Evolutionary conservation across 1,284 basidiomycete species (phyloP).

Genomic region (Moesziomyces aphidis): DNA sequence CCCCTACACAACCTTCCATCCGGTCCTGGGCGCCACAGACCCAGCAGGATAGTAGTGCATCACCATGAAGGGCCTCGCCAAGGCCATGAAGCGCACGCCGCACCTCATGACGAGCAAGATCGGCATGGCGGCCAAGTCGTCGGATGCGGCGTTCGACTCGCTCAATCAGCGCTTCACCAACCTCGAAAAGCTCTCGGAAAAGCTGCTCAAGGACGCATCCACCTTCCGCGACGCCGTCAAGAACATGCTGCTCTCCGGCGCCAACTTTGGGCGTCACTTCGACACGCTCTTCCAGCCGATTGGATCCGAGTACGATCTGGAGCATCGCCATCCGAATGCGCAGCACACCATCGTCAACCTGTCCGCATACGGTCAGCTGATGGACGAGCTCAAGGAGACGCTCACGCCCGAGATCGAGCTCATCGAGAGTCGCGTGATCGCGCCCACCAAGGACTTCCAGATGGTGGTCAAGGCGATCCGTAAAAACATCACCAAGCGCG

Average conservation of each 20-base stretch:
- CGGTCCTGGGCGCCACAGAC: constrained; percentile 1
- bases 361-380: constrained; percentile 76
- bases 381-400: constrained; percentile 84
- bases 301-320: constrained; percentile 80
- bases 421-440: constrained; percentile 86
- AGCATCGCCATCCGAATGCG: constrained; percentile 81
- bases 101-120: constrained; percentile 65
- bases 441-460: constrained; percentile 89
- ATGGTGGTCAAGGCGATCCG: constrained; percentile 86
- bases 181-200: constrained; percentile 85
- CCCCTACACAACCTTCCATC: background rate
- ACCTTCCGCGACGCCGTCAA: constrained; percentile 78
- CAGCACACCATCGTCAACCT: constrained; percentile 84
- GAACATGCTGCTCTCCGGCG: constrained; percentile 80
- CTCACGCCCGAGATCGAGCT: constrained; percentile 93
- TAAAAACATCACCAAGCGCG: constrained; percentile 94
- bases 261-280: constrained; percentile 82
- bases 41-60: background rate
- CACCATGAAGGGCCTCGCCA: constrained; percentile 60
- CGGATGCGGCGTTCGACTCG: constrained; percentile 64
- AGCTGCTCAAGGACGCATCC: constrained; percentile 90
- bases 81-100: constrained; percentile 64
- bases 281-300: constrained; percentile 72
- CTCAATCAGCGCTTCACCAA: constrained; percentile 74
- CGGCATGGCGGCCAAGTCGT: constrained; percentile 62